phyloP scores from a whole-genome alignment of 176 grass and related monocot species.

The Otatea glauca region DNA sequence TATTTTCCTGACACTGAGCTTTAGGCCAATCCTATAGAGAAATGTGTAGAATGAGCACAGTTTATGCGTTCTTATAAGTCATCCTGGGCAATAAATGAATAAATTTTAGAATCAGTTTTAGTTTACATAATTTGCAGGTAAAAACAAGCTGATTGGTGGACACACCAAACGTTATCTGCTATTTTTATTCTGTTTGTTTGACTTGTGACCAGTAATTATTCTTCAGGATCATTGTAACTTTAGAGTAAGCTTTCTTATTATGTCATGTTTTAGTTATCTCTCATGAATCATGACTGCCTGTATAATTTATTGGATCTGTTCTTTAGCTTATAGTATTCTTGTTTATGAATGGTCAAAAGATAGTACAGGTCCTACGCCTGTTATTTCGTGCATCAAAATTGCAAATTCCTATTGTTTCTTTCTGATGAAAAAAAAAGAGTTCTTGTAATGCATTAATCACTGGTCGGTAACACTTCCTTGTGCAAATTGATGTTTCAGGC shows the following conservation, averaged over 20 bases:
- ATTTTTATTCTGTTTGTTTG: neutral
- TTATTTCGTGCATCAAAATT: neutral
- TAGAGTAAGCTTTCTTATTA: no score
- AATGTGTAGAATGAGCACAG: no score
- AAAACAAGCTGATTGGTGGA: neutral
- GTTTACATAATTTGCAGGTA: neutral
- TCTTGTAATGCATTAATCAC: neutral
- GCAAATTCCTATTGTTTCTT: no score
- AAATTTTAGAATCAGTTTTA: neutral
- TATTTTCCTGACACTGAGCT: no score
- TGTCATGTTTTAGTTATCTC: no score
- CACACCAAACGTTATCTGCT: conserved; percentile 1
- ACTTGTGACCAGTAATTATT: neutral
- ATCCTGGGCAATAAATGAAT: neutral
- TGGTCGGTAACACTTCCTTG: neutral
- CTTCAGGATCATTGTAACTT: neutral
- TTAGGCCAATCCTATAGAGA: no score
- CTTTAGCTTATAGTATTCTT: no score
- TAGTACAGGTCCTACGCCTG: neutral
- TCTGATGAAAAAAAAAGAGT: no score
- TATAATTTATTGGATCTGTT: no score
- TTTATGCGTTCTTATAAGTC: no score
- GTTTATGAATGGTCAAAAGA: no score
- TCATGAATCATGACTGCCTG: no score
- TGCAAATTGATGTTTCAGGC: conserved; percentile 59